A percentile compares a stretch with the other conserved stretches of the same genome.
Conservation (phyloP, 352 stramenopile species). For the Phytopythium cucurbitacearum region DNA sequence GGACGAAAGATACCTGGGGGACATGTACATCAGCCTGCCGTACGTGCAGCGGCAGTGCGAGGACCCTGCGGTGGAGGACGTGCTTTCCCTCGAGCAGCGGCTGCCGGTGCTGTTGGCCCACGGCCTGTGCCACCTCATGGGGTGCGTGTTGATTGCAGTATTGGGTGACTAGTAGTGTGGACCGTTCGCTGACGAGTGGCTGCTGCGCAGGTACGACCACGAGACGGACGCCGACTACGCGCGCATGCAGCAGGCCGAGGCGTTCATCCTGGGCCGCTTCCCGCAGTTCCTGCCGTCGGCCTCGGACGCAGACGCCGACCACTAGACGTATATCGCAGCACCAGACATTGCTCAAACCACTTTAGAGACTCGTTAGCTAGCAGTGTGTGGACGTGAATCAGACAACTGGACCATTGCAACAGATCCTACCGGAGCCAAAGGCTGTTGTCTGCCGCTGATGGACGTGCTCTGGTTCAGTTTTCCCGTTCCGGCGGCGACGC, state of each 20-base stretch:
- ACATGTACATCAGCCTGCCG: constrained; percentile 80
- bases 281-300: constrained; percentile 33
- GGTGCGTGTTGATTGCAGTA: too few relatives aligned
- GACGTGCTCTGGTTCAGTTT: too few relatives aligned
- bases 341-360: too few relatives aligned
- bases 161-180: too few relatives aligned
- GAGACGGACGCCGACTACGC: constrained; percentile 73
- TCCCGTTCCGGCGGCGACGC: too few relatives aligned
- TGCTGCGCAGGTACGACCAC: constrained; percentile 63
- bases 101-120: constrained; percentile 75
- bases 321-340: too few relatives aligned
- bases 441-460: too few relatives aligned
- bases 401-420: too few relatives aligned
- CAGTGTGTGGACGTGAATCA: too few relatives aligned
- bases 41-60: constrained; percentile 77
- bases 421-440: too few relatives aligned
- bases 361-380: too few relatives aligned
- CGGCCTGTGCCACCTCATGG: constrained; percentile 79
- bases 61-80: constrained; percentile 43
- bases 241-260: constrained; percentile 70
- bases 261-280: constrained; percentile 58
- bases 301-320: not conserved
- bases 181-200: not conserved
- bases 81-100: constrained; percentile 56
- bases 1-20: constrained; percentile 73